Evolutionary conservation across 306 rosid genomes (phyloP).

Genomic region (Citrullus amarus): DNA sequence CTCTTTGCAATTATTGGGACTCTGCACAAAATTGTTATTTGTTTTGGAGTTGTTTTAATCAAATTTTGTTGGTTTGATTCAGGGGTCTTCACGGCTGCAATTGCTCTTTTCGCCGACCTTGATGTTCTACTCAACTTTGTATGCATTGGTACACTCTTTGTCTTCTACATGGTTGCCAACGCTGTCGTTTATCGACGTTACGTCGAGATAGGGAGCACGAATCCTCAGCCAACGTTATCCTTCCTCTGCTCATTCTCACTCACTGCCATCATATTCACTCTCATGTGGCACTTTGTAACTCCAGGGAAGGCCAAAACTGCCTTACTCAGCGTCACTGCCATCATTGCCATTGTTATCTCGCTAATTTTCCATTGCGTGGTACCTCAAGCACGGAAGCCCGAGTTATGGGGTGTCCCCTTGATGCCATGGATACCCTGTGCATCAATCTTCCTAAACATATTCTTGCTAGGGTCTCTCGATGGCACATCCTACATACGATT

Average conservation of each 20-base stretch:
- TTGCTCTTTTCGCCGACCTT: slow-evolving; percentile 76
- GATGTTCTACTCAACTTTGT: slow-evolving; percentile 63
- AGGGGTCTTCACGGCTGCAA: slow-evolving; percentile 82
- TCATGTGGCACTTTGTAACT: slow-evolving; percentile 54
- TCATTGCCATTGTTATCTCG: slow-evolving; percentile 31
- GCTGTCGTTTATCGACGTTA: slow-evolving; percentile 82
- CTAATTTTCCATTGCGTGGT: slow-evolving; percentile 58
- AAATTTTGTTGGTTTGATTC: slow-evolving; percentile 9
- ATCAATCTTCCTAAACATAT: slow-evolving; percentile 68
- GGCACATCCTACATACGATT: slow-evolving; percentile 69
- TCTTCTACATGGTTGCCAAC: slow-evolving; percentile 94
- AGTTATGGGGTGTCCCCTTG: slow-evolving; percentile 90
- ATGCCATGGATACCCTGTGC: slow-evolving; percentile 93
- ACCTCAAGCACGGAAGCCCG: slow-evolving; percentile 72
- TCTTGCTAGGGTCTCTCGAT: slow-evolving; percentile 59
- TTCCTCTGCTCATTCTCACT: slow-evolving; percentile 59
- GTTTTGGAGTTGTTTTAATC: neutral
- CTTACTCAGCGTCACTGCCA: slow-evolving; percentile 36
- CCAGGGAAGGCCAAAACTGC: slow-evolving; percentile 38
- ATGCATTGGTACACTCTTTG: slow-evolving; percentile 89
- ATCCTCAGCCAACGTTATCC: slow-evolving; percentile 81
- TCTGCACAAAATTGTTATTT: neutral
- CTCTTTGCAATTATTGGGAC: neutral
- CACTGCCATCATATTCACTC: slow-evolving; percentile 48
- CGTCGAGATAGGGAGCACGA: slow-evolving; percentile 50